These are phyloP conservation scores for Aspergillus hiratsukae DNA, from an alignment of 2,329 filamentous ascomycete species.

Conservation along the genomic window DNA sequence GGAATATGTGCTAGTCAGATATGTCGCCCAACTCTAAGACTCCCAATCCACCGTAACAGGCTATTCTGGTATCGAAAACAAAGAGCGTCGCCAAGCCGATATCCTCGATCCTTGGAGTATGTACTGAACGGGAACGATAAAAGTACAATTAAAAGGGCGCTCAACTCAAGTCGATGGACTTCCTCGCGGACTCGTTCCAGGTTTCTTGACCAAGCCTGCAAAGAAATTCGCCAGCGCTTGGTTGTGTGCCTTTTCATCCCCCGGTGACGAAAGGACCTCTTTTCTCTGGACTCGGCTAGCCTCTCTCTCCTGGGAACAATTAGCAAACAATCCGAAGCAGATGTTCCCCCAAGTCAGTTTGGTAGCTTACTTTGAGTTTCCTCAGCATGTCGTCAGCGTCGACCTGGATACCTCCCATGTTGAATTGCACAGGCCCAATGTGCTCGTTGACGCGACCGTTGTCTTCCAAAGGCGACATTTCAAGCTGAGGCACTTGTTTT, in stretches of 20 bases:
- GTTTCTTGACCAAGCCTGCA: conserved; percentile 54
- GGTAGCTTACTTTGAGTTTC: conserved; percentile 65
- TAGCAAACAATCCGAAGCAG: neutral
- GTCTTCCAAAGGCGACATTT: conserved; percentile 35
- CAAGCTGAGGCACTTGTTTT: conserved; percentile 31
- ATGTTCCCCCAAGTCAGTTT: neutral
- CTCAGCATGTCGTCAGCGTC: conserved; percentile 92
- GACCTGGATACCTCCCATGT: conserved; percentile 95
- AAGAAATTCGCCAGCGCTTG: conserved; percentile 60
- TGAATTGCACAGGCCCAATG: conserved; percentile 93
- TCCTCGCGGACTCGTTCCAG: conserved; percentile 33
- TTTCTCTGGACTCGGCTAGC: conserved; percentile 36
- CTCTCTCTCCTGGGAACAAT: conserved; percentile 38
- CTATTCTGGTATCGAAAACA: conserved; percentile 12
- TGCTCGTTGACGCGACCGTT: conserved; percentile 62
- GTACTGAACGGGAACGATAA: conserved; percentile 24
- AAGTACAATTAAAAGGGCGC: conserved; percentile 20
- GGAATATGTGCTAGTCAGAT: neutral
- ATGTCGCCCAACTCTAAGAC: conserved; percentile 6
- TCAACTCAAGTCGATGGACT: conserved; percentile 27
- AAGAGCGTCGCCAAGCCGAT: conserved; percentile 47
- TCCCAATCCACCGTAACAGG: conserved; percentile 9
- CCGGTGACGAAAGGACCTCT: conserved; percentile 28
- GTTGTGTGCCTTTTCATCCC: conserved; percentile 52
- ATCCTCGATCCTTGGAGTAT: conserved; percentile 60